Percentiles rank a stretch among this genome's conserved stretches.
Conservation (phyloP, 2,329 filamentous ascomycete species). For the Decorospora gaudefroyi region DNA sequence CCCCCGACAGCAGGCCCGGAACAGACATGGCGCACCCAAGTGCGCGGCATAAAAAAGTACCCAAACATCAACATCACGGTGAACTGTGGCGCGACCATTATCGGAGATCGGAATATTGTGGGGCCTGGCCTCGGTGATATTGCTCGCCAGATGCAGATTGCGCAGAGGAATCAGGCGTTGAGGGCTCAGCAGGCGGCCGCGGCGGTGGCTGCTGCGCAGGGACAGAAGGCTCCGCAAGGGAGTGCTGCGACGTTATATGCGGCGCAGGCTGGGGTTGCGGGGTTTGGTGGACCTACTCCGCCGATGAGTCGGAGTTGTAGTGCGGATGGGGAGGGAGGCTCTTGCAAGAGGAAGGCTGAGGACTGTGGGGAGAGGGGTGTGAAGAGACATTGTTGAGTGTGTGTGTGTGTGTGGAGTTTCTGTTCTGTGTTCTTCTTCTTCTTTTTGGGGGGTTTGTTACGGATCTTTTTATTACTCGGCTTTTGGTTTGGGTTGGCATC, state of each 20-base stretch:
- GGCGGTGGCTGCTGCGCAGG: background rate
- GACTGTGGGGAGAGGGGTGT: constrained; percentile 17
- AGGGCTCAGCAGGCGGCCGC: constrained; percentile 17
- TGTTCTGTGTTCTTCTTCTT: constrained; percentile 1
- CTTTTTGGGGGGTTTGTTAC: too few relatives aligned
- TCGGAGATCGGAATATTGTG: constrained; percentile 45
- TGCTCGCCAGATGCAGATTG: constrained; percentile 41
- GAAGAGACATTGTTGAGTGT: constrained; percentile 28
- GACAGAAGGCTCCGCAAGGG: constrained; percentile 11
- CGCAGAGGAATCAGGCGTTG: constrained; percentile 31
- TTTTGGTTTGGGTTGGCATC: too few relatives aligned
- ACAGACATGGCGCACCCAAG: constrained; percentile 11
- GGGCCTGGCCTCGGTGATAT: constrained; percentile 42
- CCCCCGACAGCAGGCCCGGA: constrained; percentile 8
- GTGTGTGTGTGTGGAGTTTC: background rate
- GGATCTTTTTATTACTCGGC: too few relatives aligned
- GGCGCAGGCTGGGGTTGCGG: constrained; percentile 6
- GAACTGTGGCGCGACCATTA: constrained; percentile 43
- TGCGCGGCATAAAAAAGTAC: constrained; percentile 10
- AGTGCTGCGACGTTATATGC: constrained; percentile 7
- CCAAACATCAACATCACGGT: constrained; percentile 40
- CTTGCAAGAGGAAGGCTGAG: constrained; percentile 35
- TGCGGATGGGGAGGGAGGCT: constrained; percentile 23
- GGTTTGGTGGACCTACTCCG: too few relatives aligned
- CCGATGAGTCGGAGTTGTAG: constrained; percentile 40